phyloP scores from a whole-genome alignment of 2,329 filamentous ascomycete genomes.

The Botrytis paeoniae region DNA sequence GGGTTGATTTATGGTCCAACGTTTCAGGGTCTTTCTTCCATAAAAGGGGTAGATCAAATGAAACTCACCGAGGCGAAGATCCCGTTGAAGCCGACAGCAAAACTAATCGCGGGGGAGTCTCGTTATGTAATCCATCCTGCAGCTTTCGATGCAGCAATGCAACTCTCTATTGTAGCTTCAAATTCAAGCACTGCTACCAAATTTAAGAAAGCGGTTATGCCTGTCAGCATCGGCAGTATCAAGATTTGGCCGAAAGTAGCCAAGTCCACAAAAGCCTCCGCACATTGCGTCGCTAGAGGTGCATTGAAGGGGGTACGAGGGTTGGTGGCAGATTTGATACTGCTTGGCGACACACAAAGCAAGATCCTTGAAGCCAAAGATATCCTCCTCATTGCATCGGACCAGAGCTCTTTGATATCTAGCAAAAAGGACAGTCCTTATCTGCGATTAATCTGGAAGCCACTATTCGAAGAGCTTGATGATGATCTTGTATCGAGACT shows the following conservation, averaged over 20 bases:
- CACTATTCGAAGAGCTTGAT: neutral
- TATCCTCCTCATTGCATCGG: neutral
- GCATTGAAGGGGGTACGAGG: neutral
- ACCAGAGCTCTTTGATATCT: neutral
- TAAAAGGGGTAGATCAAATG: neutral
- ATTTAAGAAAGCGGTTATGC: neutral
- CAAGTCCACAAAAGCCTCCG: neutral
- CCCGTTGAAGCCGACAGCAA: neutral
- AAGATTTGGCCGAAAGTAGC: neutral
- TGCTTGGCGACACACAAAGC: neutral
- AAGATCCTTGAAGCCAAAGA: neutral
- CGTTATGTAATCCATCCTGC: slow-evolving; percentile 39
- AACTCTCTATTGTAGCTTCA: neutral
- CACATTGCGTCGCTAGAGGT: neutral
- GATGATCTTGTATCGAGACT: neutral
- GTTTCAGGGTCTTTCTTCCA: neutral
- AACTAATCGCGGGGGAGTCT: slow-evolving; percentile 23
- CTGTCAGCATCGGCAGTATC: neutral
- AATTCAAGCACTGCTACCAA: neutral
- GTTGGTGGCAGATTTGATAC: neutral
- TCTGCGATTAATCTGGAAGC: neutral
- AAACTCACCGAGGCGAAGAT: neutral
- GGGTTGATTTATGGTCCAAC: neutral
- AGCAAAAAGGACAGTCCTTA: neutral
- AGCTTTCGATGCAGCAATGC: slow-evolving; percentile 23